These are phyloP conservation scores for Chlorella sp. DNA, from an alignment of 139 green algal genomes.

Conservation along the genomic window DNA sequence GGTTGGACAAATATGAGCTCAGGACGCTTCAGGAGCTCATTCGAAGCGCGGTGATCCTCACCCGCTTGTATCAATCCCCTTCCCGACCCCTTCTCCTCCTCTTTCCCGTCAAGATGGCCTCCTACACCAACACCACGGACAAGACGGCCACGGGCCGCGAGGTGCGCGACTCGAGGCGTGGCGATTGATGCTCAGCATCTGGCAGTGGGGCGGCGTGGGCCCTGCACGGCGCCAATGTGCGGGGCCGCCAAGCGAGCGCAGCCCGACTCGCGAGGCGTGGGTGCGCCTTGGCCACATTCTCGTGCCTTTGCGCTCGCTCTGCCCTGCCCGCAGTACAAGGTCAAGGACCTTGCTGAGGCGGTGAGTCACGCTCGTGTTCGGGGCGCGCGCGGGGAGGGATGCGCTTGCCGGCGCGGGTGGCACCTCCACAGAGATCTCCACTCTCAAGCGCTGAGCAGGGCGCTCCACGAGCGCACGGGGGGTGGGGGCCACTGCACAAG, in stretches of 20 bases:
- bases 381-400: background rate
- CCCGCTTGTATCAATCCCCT: no score
- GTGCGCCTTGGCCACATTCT: background rate
- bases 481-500: background rate
- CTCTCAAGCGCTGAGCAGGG: background rate
- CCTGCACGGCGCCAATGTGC: no score
- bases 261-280: background rate
- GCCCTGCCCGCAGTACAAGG: conserved; percentile 75
- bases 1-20: no score
- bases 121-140: background rate
- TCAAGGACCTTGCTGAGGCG: conserved; percentile 91
- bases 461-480: background rate
- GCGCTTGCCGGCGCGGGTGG: background rate
- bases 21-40: no score
- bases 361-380: background rate
- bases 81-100: no score
- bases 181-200: background rate
- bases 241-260: no score
- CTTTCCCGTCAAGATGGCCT: background rate
- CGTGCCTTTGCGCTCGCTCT: background rate
- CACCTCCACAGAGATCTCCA: background rate
- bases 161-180: background rate
- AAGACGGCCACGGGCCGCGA: conserved; percentile 1
- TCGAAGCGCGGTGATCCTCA: no score
- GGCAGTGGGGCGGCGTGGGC: no score